Conservation (phyloP, 495 filamentous ascomycete species). For the Geoglossum glabrum region DNA sequence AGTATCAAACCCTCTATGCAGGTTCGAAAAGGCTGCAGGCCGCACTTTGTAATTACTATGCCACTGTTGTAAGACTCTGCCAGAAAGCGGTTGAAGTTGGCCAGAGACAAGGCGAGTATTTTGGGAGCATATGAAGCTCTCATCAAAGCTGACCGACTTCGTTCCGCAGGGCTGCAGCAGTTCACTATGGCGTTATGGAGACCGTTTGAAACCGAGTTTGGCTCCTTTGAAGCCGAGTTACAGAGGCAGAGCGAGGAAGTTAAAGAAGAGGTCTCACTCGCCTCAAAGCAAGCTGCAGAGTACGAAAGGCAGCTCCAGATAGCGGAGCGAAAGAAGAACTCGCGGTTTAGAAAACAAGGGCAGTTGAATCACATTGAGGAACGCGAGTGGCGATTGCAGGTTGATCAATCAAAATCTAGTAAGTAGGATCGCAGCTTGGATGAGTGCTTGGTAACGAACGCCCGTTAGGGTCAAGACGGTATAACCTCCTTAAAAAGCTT, state of each 20-base stretch:
- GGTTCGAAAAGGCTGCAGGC: constrained; percentile 14
- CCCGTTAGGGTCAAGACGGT: background rate
- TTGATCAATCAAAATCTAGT: background rate
- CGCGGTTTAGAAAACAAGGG: background rate
- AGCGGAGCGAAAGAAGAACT: background rate
- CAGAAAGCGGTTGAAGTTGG: constrained; percentile 14
- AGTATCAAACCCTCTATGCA: constrained; percentile 19
- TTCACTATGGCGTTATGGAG: background rate
- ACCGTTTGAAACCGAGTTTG: constrained; percentile 13
- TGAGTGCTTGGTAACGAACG: background rate
- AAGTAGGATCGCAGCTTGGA: background rate
- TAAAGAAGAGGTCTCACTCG: constrained; percentile 11
- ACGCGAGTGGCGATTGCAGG: background rate
- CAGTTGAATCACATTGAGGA: background rate
- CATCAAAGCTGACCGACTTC: background rate
- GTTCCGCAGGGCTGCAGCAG: background rate
- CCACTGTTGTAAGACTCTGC: constrained; percentile 18
- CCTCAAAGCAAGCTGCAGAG: constrained; percentile 8
- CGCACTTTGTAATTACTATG: constrained; percentile 19
- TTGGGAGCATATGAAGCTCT: background rate
- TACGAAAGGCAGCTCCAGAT: background rate
- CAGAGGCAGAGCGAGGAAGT: constrained; percentile 5
- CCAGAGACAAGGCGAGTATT: background rate
- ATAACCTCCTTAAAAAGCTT: constrained; percentile 6
- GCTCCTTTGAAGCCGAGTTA: constrained; percentile 1